Base-by-base conservation (phyloP, 371 early-diverging fungal genomes). In the Saksenaea oblongispora region DNA sequence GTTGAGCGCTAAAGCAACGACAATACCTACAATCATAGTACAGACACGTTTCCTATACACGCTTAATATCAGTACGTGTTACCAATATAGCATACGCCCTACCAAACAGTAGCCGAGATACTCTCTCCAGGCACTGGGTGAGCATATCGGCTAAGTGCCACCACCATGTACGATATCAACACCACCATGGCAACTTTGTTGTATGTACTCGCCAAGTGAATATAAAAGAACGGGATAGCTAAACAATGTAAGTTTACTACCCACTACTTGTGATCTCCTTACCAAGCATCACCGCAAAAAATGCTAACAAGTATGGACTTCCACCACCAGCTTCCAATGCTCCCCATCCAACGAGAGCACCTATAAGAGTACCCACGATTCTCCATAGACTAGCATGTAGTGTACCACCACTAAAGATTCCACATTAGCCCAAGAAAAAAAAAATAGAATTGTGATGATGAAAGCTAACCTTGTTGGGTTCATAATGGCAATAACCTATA, bases 1-100 rank as follows among this genome's bases (percentile, higher is more conserved):
- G 54, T 84, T 81, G 35, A 88, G 67, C 13, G 78, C 58, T 9
- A 87, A 68, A 1, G 86, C 75, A 5, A 84, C 76, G 27, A 79
- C 67, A 24, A 88, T 76, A 17, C 87, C 89, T 31, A 86, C 70
- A 47, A 86, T 76, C 36, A 88, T 73, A 9, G 84, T 86, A 22
- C 74, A 37, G 0, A 82, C 71, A 9, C 87, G 75, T 62, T 84
- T 83, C 79, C 82, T 82, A 54, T 22, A 26, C 5, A n/a, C 27
- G n/a, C 7, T 41, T 34, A 3, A 56, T 42, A 9, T 27, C 36
- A 37, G 3, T 22, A 14, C 1, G 28, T 28, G 47, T 27, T 15
- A 31, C 31, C 14, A 13, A 34, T 4, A 17, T 36, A 47, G 31
- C 27, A 14, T 13, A 22, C 11, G 5, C 47, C 59, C 55, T 76